Percentiles rank a stretch among this genome's conserved stretches.
Evolutionary conservation across 2,329 filamentous ascomycete genomes (phyloP).

Genomic region (Endoconidiophora laricicola): DNA sequence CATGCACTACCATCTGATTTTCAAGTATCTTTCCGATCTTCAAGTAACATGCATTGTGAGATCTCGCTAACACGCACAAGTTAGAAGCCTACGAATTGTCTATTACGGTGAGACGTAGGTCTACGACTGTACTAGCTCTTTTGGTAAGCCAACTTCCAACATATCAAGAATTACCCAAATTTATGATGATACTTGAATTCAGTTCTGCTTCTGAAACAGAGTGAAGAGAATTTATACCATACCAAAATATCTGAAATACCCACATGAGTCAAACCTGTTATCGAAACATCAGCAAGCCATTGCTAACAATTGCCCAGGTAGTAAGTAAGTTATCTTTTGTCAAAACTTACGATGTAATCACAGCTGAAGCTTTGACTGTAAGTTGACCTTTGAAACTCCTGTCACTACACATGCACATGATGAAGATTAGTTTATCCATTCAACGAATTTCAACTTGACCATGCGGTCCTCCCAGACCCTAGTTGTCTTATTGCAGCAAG

Average conservation of each 20-base stretch:
- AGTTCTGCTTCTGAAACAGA: constrained; percentile 61
- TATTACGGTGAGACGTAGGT: no score
- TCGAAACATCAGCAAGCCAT: background rate
- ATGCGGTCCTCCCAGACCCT: constrained; percentile 58
- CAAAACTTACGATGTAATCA: no score
- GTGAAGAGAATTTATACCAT: constrained; percentile 50
- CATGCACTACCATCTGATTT: constrained; percentile 64
- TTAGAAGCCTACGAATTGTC: no score
- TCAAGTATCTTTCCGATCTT: background rate
- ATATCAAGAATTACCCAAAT: background rate
- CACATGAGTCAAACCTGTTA: background rate
- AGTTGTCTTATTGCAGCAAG: constrained; percentile 37
- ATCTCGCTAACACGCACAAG: no score
- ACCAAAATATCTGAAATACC: constrained; percentile 9
- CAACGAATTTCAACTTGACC: constrained; percentile 48
- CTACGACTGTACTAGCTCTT: no score
- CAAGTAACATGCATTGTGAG: no score
- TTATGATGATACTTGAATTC: constrained; percentile 50
- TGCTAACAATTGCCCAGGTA: background rate
- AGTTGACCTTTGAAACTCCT: no score
- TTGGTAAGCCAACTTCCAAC: background rate
- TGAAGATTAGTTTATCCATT: constrained; percentile 55
- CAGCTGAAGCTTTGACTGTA: no score
- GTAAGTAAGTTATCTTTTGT: no score
- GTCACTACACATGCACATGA: constrained; percentile 17